Evolutionary conservation across 768 basidiomycete species (phyloP).

Genomic region (Psilocybe cyanescens): DNA sequence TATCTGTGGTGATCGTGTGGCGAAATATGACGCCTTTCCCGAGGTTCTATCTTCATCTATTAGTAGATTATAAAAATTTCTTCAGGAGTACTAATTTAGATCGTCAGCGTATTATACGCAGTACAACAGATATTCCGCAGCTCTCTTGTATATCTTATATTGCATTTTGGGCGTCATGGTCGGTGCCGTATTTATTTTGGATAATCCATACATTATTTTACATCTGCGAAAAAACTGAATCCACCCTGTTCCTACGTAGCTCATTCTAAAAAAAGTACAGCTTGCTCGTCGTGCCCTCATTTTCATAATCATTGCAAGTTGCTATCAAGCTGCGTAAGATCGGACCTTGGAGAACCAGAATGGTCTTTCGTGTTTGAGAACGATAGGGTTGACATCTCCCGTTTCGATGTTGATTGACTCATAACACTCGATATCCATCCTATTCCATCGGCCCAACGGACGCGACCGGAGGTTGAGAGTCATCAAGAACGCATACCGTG

Average conservation of each 20-base stretch:
- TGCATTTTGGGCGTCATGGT: not conserved
- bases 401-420: constrained; percentile 76
- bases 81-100: not conserved
- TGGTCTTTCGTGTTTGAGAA: constrained; percentile 83
- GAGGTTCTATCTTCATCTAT: not conserved
- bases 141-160: not conserved
- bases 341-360: constrained; percentile 94
- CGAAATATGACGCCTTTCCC: not conserved
- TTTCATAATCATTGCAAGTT: too few species aligned
- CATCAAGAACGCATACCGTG: constrained; percentile 78
- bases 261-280: too few species aligned
- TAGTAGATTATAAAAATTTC: not conserved
- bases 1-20: not conserved
- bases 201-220: not conserved
- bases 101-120: not conserved
- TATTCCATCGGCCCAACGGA: constrained; percentile 86
- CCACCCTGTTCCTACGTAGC: too few species aligned
- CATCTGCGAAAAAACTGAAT: not conserved
- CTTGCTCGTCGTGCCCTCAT: too few species aligned
- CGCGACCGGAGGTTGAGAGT: constrained; percentile 70
- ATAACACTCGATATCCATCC: constrained; percentile 74
- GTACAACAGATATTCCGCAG: not conserved
- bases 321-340: constrained; percentile 46
- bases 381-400: constrained; percentile 71
- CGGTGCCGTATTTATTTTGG: not conserved